Evolutionary conservation across 345 rosid species (phyloP).

Genomic region (Linum tenue): DNA sequence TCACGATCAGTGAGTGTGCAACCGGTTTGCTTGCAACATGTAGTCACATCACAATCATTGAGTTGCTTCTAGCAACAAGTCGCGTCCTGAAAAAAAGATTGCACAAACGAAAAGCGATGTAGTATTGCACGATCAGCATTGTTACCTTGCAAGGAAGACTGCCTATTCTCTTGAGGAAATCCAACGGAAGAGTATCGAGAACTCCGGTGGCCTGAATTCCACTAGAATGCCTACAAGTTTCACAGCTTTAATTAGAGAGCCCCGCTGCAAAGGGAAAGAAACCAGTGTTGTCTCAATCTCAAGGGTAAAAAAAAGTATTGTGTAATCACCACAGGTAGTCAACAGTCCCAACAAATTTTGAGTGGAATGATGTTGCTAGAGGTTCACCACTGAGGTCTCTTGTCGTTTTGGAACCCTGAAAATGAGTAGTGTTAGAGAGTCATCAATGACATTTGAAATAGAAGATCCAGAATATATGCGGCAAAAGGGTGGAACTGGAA

Average conservation of each 20-base stretch:
- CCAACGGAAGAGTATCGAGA: slow-evolving; percentile 62
- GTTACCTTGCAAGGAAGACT: slow-evolving; percentile 75
- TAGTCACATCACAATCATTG: no score
- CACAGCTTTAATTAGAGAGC: not conserved
- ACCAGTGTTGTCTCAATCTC: not conserved
- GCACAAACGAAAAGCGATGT: no score
- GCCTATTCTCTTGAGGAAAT: slow-evolving; percentile 43
- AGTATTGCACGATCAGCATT: not conserved
- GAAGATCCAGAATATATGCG: slow-evolving; percentile 9
- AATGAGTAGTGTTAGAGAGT: slow-evolving; percentile 4
- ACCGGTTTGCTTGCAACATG: no score
- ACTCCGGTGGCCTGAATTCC: slow-evolving; percentile 53
- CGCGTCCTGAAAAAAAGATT: no score
- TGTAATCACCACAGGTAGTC: slow-evolving; percentile 70
- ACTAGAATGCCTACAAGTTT: slow-evolving; percentile 47
- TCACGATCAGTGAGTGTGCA: no score
- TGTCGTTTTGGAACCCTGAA: slow-evolving; percentile 44
- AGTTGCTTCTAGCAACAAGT: no score
- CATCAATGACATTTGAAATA: not conserved
- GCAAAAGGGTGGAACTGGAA: no score
- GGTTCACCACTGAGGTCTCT: slow-evolving; percentile 62
- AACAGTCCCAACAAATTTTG: slow-evolving; percentile 79
- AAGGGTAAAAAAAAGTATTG: not conserved
- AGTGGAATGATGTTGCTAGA: slow-evolving; percentile 70
- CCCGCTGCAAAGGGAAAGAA: not conserved